Evolutionary conservation across 192 early-diverging fungal genomes (phyloP), one percentile per base, ranked within the genome.

Genomic region (Umbelopsis ramanniana): DNA sequence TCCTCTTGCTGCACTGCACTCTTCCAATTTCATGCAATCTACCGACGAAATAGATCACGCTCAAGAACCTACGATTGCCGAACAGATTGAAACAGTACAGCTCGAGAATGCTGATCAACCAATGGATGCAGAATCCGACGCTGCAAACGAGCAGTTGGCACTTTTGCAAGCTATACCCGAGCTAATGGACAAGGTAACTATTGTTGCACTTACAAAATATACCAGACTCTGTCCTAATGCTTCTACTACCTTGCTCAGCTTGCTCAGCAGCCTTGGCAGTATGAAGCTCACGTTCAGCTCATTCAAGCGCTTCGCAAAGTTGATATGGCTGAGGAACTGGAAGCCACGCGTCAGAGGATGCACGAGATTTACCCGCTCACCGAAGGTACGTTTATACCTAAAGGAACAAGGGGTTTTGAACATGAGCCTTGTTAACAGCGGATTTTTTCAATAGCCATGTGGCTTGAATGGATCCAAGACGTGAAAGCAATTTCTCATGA

Each of bases 391-490:
- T 46, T n/a, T 15, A 29, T 6, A 11, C 48, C 11, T 4, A 19
- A 14, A 19, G 46, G 5, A 19, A 19, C 29, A 71, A 7, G 15
- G 14, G 7, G 38, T 33, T 26, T 43, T 43, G 40, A 43, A 43
- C 29, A 29, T 29, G 29, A 40, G 11, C 8, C 40, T 43, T 11
- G 40, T 43, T 11, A 11, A 11, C 6, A 43, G 1, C 2, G 6
- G 6, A 11, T 11, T 5, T 43, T 11, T 6, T 24, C 33, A 21
- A 17, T 78, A 93, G 92, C 82, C 14, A 75, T 93, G 26, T 94
- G 91, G 91, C 43, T 89, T 66, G 86, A 90, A 57, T 92, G 91
- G 92, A 87, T 93, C 54, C 74, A 91, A 37, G 90, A 91, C 69
- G 89, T 90, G 48, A 76, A 77, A 26, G 76, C 76, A 12, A 68